phyloP scores from a whole-genome alignment of 148 eudicot species.

The Salicornia ramosissima region DNA sequence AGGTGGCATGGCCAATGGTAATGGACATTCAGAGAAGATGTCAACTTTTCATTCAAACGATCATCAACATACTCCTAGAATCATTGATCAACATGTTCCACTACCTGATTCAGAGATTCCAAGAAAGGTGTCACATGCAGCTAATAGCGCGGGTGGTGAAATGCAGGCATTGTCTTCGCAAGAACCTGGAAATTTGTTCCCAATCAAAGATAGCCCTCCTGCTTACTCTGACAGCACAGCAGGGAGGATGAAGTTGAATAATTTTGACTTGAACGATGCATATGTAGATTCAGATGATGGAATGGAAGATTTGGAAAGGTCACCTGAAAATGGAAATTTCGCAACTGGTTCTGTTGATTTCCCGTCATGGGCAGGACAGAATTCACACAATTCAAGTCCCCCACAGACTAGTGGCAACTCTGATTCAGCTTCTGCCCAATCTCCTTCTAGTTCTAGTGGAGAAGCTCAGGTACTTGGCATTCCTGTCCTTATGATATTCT shows the following conservation, averaged over 20 bases:
- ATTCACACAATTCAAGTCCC: conserved; percentile 60
- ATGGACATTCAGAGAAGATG: conserved; percentile 37
- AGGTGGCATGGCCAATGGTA: conserved; percentile 31
- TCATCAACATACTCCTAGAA: conserved; percentile 26
- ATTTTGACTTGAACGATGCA: conserved; percentile 65
- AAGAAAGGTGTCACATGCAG: conserved; percentile 24
- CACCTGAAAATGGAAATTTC: conserved; percentile 26
- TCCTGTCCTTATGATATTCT: background rate
- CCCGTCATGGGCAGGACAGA: conserved; percentile 49
- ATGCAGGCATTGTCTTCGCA: conserved; percentile 31
- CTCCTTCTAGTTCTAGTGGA: conserved; percentile 85
- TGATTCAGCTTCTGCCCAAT: conserved; percentile 58
- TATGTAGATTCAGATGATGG: conserved; percentile 76
- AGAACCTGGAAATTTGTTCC: conserved; percentile 24
- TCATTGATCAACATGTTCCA: no score
- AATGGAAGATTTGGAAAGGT: conserved; percentile 37
- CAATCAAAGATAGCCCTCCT: conserved; percentile 38
- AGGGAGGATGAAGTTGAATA: conserved; percentile 41
- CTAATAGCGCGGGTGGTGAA: conserved; percentile 18
- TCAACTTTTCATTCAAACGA: conserved; percentile 17
- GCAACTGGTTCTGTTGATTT: conserved; percentile 29
- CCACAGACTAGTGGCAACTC: conserved; percentile 75
- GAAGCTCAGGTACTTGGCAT: conserved; percentile 62
- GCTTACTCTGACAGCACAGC: conserved; percentile 26
- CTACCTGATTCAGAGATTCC: conserved; percentile 25